These are phyloP conservation scores for Parasitella parasitica DNA, from an alignment of 371 early-diverging fungal genomes.

Conservation along the genomic window DNA sequence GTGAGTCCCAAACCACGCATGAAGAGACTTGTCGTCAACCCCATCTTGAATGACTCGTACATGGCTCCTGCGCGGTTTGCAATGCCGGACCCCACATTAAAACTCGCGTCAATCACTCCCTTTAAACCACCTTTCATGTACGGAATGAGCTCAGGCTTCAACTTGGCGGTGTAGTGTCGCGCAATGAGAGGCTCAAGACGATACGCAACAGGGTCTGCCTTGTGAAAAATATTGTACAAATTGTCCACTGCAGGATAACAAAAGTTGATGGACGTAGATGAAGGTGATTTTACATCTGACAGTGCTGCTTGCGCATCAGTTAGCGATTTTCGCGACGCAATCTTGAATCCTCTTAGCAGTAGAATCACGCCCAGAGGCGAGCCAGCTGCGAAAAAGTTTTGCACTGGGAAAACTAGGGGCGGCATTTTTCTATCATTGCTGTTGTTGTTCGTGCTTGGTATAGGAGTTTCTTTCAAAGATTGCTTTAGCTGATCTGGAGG, in stretches of 20 bases:
- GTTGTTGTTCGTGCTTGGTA: not conserved
- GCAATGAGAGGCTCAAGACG: constrained; percentile 75
- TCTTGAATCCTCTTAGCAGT: constrained; percentile 66
- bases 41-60: constrained; percentile 62
- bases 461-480: constrained; percentile 13
- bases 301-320: constrained; percentile 2
- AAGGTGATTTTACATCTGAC: constrained; percentile 30
- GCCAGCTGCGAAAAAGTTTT: constrained; percentile 71
- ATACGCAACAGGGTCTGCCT: constrained; percentile 56
- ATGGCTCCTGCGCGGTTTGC: constrained; percentile 73
- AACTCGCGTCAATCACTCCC: constrained; percentile 60
- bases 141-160: constrained; percentile 71
- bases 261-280: constrained; percentile 30
- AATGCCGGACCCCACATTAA: constrained; percentile 62
- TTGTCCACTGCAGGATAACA: constrained; percentile 64
- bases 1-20: constrained; percentile 57
- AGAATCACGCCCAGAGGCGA: constrained; percentile 79
- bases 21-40: constrained; percentile 56
- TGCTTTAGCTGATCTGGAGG: constrained; percentile 7
- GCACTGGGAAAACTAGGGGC: constrained; percentile 46
- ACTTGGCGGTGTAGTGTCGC: constrained; percentile 47
- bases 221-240: constrained; percentile 81
- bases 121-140: constrained; percentile 86
- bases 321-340: constrained; percentile 49
- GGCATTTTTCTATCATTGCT: constrained; percentile 5